phyloP scores from a whole-genome alignment of 2,329 filamentous ascomycete genomes.

The Penicillium sp. region DNA sequence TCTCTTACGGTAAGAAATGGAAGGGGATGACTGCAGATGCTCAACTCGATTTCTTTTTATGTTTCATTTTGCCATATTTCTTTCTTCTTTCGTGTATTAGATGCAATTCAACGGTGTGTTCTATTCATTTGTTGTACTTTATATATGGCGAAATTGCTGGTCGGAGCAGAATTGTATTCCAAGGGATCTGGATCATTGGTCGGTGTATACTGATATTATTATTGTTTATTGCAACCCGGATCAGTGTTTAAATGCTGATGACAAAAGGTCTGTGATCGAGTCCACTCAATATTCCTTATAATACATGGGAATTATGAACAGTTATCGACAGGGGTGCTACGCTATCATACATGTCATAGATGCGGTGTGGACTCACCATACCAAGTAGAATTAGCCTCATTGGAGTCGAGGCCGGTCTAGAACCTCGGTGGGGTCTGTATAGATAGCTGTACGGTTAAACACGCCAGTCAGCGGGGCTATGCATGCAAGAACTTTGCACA shows the following conservation, averaged over 20 bases:
- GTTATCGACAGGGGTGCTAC: background rate
- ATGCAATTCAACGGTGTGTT: constrained; percentile 18
- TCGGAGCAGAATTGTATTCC: background rate
- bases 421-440: background rate
- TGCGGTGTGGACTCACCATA: background rate
- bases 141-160: background rate
- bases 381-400: background rate
- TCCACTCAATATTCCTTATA: background rate
- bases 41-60: background rate
- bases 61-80: background rate
- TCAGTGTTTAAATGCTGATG: background rate
- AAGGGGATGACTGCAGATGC: background rate
- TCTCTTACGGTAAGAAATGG: background rate
- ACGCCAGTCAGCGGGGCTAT: background rate
- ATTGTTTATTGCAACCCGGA: background rate
- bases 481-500: background rate
- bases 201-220: background rate
- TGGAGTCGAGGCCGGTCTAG: background rate
- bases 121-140: constrained; percentile 8
- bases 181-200: background rate
- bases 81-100: constrained; percentile 14
- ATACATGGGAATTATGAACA: background rate
- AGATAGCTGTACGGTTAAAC: background rate
- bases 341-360: background rate
- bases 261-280: background rate